Conservation (phyloP, 257 asterid species). For the Nyctanthes arbortristis region DNA sequence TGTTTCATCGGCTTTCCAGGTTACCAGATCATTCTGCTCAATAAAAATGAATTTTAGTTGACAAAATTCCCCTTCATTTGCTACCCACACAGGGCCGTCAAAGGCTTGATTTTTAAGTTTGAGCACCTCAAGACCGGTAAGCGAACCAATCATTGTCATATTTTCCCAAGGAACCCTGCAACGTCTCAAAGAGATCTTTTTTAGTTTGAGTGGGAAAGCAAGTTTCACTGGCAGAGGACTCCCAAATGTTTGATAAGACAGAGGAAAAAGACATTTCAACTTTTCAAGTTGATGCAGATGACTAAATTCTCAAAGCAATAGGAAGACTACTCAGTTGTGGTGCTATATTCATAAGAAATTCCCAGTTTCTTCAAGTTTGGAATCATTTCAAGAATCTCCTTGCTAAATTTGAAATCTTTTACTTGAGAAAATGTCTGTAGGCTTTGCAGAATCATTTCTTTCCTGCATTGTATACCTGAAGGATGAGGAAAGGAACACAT, state of each 20-base stretch:
- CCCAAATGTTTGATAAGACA: too few species aligned
- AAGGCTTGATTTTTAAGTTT: background rate
- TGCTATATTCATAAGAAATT: constrained; percentile 1
- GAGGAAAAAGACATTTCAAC: background rate
- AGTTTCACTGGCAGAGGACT: background rate
- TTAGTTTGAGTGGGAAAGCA: too few species aligned
- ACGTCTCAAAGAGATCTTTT: too few species aligned
- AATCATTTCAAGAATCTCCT: background rate
- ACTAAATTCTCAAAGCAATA: background rate
- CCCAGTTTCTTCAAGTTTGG: constrained; percentile 15
- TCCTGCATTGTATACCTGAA: too few species aligned
- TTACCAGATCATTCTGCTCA: background rate
- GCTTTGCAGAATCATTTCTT: background rate
- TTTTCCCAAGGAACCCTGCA: background rate
- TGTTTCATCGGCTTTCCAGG: background rate
- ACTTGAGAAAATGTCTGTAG: too few species aligned
- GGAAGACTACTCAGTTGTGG: background rate
- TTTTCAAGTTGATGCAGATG: constrained; percentile 14
- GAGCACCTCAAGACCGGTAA: background rate
- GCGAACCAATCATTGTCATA: background rate
- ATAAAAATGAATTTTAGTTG: background rate
- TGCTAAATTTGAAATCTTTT: too few species aligned
- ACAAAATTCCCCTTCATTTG: background rate
- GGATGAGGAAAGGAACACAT: too few species aligned
- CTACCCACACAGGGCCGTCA: background rate